Evolutionary conservation across 1,284 basidiomycete species (phyloP), one percentile per base, ranked within the genome.

Genomic region (Ceratobasidium sp.): DNA sequence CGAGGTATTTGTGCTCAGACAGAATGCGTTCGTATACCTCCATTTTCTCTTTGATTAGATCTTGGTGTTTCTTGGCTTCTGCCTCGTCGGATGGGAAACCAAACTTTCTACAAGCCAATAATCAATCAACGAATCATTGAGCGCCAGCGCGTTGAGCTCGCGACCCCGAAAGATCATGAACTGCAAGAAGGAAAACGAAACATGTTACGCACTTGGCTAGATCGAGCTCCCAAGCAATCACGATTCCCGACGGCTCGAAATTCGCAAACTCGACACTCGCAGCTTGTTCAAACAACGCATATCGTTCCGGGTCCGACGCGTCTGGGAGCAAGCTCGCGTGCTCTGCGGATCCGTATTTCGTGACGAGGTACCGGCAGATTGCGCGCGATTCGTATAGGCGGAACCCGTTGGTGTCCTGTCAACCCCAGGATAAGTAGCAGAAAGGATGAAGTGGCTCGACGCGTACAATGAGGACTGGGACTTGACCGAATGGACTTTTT

Each of bases 311-410:
- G 85, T 85, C 79, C 82, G 82, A 52, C n/a, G 78, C 60, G 68
- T 38, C 35, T 18, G 79, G 79, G 18, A 76, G 33, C 33, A 79
- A 77, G 57, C 86, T 85, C 79, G 86, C 82, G 71, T 81, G 79
- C 7, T 84, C 80, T 50, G 60, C n/a, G 10, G 18, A 41, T 1
- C 55, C 50, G 78, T 88, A 87, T 81, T 89, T 89, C 77, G 83
- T 82, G 71, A 85, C 86, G 79, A 89, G 73, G 81, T 89, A 89
- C 46, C 88, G 86, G 6, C 80, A 80, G 77, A 91, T 90, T 2
- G 90, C 89, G 54, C 90, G 87, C 44, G 86, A 88, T 82, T 91
- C 88, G 27, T 60, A 73, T 4, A 60, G 41, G 4, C 30, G 52
- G 41, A 59, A 60, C 3, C 69, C 69, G 30, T 81, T 80, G 78